phyloP scores from a whole-genome alignment of 202 grass and related monocot genomes.

The Setaria italica region DNA sequence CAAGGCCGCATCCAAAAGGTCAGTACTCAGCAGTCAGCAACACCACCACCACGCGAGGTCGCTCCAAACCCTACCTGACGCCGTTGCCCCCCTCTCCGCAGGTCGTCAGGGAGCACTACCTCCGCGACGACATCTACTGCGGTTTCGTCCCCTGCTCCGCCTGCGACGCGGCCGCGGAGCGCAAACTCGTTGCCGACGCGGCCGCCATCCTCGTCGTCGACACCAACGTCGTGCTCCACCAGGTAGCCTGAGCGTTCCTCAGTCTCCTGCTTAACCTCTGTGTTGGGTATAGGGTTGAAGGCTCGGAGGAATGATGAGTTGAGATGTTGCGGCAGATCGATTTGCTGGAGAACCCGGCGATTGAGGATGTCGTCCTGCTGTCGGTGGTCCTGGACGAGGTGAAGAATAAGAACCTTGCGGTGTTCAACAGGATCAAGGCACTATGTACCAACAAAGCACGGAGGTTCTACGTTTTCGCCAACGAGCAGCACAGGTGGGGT shows the following conservation, averaged over 20 bases:
- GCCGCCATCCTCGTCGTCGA: conserved; percentile 83
- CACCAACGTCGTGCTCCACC: conserved; percentile 95
- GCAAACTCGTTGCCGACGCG: conserved; percentile 55
- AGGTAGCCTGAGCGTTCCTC: conserved; percentile 43
- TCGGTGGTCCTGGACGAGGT: conserved; percentile 93
- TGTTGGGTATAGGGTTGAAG: not conserved
- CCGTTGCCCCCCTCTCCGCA: conserved; percentile 12
- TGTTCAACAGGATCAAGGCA: conserved; percentile 92
- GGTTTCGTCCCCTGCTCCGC: conserved; percentile 67
- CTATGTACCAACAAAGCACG: conserved; percentile 79
- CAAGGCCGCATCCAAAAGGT: conserved; percentile 93
- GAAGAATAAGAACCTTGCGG: conserved; percentile 89
- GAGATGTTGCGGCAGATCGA: conserved; percentile 65
- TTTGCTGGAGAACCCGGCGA: conserved; percentile 84
- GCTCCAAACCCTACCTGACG: conserved; percentile 55
- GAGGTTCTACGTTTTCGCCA: conserved; percentile 93
- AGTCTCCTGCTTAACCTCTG: not conserved
- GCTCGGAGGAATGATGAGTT: conserved; percentile 1
- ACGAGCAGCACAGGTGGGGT: conserved; percentile 81
- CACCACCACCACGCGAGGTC: not conserved
- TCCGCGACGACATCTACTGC: conserved; percentile 91
- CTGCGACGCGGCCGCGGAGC: conserved; percentile 61
- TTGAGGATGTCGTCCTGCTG: conserved; percentile 91
- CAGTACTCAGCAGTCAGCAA: not conserved
- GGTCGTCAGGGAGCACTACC: conserved; percentile 98